Evolutionary conservation across 2,329 filamentous ascomycete species (phyloP).

Genomic region (Ilyonectria robusta): DNA sequence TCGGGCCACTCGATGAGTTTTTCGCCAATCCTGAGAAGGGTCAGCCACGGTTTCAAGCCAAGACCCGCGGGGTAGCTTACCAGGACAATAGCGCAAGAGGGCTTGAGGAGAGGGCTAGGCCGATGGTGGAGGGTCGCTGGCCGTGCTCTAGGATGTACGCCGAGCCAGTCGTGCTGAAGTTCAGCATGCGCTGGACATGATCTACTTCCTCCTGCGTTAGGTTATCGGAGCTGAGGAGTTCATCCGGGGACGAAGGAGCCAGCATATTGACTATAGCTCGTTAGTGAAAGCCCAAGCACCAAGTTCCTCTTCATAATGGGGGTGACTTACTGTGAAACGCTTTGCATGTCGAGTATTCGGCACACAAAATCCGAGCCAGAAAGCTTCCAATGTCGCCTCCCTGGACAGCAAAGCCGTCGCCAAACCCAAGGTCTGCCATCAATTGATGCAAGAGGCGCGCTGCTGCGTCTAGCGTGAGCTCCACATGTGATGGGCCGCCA

Average conservation of each 20-base stretch:
- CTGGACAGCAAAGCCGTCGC: constrained; percentile 64
- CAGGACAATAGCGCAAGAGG: constrained; percentile 3
- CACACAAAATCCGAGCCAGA: not conserved
- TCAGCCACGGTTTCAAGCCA: no score
- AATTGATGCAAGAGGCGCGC: constrained; percentile 64
- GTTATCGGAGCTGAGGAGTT: no score
- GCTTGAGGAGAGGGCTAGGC: constrained; percentile 1
- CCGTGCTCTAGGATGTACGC: not conserved
- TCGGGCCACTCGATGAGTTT: no score
- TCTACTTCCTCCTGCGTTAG: no score
- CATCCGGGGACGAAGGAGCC: no score
- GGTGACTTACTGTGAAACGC: no score
- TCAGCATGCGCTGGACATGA: no score
- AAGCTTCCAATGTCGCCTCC: constrained; percentile 66
- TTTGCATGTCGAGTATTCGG: not conserved
- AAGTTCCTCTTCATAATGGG: no score
- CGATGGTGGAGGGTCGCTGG: not conserved
- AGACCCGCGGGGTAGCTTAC: not conserved
- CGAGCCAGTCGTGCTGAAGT: no score
- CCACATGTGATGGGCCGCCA: constrained; percentile 61
- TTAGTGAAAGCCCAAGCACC: no score
- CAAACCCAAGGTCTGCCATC: constrained; percentile 67
- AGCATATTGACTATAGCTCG: no score
- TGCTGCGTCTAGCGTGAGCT: constrained; percentile 12
- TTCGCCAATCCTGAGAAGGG: no score